These are phyloP conservation scores for Exophiala oligosperma DNA, from an alignment of 2,329 filamentous ascomycete genomes.

Conservation along the genomic window DNA sequence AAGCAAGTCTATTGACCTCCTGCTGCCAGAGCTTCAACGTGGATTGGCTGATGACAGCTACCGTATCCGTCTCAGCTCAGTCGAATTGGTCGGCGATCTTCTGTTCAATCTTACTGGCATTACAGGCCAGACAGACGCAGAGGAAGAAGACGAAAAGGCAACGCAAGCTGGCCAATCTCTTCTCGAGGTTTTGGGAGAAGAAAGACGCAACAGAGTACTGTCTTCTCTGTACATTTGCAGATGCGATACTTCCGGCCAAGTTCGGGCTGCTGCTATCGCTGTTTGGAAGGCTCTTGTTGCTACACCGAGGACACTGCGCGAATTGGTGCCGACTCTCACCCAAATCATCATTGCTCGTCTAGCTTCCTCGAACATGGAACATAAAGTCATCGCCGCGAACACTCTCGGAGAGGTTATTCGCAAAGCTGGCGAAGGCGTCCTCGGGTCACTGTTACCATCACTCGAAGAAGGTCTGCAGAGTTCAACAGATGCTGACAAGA, in stretches of 20 bases:
- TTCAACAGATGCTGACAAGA: conserved; percentile 87
- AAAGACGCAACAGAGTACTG: conserved; percentile 94
- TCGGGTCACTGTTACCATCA: conserved; percentile 83
- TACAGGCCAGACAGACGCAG: conserved; percentile 72
- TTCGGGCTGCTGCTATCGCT: conserved; percentile 82
- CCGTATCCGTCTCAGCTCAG: conserved; percentile 95
- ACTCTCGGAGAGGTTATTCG: conserved; percentile 94
- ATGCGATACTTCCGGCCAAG: conserved; percentile 89
- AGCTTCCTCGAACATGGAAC: conserved; percentile 95
- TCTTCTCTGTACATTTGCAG: conserved; percentile 98
- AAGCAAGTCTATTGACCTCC: conserved; percentile 86
- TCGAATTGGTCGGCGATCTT: conserved; percentile 93
- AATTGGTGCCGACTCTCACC: conserved; percentile 90
- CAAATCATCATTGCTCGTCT: conserved; percentile 92
- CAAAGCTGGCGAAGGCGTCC: conserved; percentile 90
- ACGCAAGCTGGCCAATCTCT: conserved; percentile 91
- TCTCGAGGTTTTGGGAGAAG: conserved; percentile 88
- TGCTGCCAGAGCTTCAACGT: conserved; percentile 91
- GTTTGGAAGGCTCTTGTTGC: conserved; percentile 98
- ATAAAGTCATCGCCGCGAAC: conserved; percentile 98
- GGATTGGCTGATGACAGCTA: conserved; percentile 97
- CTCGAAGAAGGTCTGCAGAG: conserved; percentile 87
- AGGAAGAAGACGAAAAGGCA: conserved; percentile 74
- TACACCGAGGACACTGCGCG: conserved; percentile 87
- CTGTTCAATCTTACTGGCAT: conserved; percentile 98